Percentiles rank a stretch among this genome's conserved stretches.
Conservation (phyloP, 2,329 filamentous ascomycete species). For the Trichocomaceae sp. region DNA sequence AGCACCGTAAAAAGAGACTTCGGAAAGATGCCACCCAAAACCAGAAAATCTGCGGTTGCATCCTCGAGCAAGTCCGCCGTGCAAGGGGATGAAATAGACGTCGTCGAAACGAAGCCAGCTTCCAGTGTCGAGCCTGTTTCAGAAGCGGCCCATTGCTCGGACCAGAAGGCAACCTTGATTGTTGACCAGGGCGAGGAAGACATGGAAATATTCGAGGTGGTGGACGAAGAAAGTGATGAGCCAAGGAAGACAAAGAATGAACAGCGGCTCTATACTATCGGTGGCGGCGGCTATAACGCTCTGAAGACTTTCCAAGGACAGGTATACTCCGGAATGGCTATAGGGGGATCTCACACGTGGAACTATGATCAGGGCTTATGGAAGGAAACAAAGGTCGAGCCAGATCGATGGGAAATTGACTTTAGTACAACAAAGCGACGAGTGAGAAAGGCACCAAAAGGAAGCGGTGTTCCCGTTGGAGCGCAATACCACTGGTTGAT, state of each 20-base stretch:
- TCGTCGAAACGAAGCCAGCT: not conserved
- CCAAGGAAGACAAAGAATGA: not conserved
- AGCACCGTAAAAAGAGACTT: too few relatives aligned
- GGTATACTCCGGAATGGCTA: slow-evolving; percentile 32
- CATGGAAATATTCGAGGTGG: not conserved
- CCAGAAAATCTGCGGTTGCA: not conserved
- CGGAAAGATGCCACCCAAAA: slow-evolving; percentile 1
- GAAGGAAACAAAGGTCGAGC: slow-evolving; percentile 32
- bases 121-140: not conserved
- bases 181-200: slow-evolving; percentile 6
- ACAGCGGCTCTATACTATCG: not conserved
- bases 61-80: not conserved
- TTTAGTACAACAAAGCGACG: slow-evolving; percentile 28
- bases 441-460: slow-evolving; percentile 26
- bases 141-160: not conserved
- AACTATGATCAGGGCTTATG: slow-evolving; percentile 31
- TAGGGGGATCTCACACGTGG: slow-evolving; percentile 34
- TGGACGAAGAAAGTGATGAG: not conserved
- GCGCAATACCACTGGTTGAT: slow-evolving; percentile 32
- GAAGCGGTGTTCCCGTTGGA: slow-evolving; percentile 30
- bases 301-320: slow-evolving; percentile 30
- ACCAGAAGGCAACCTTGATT: not conserved
- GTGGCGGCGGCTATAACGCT: slow-evolving; percentile 24
- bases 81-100: not conserved
- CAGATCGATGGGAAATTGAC: slow-evolving; percentile 31